Evolutionary conservation across 352 stramenopile species (phyloP).

Genomic region (Phytophthora fragariaefolia): DNA sequence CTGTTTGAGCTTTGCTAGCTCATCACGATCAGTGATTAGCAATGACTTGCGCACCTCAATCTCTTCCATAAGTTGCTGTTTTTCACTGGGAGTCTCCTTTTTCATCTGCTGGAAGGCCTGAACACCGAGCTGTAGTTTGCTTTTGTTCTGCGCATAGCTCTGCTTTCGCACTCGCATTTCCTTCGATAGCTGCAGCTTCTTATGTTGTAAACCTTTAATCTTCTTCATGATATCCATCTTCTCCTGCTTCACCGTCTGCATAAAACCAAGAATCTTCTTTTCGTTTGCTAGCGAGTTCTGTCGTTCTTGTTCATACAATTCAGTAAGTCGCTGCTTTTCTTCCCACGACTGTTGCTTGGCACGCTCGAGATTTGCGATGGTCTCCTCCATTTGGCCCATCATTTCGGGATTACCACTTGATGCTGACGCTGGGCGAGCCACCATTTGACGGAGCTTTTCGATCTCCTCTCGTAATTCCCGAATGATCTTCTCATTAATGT

Average conservation of each 20-base stretch:
- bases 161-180: constrained; percentile 78
- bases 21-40: constrained; percentile 70
- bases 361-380: constrained; percentile 84
- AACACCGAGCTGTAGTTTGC: constrained; percentile 76
- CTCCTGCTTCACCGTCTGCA: constrained; percentile 92
- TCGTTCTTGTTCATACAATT: constrained; percentile 89
- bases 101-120: constrained; percentile 72
- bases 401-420: constrained; percentile 46
- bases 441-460: constrained; percentile 89
- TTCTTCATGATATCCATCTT: constrained; percentile 92
- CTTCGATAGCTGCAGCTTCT: constrained; percentile 80
- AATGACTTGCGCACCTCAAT: constrained; percentile 67
- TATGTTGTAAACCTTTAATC: constrained; percentile 85
- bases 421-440: constrained; percentile 55
- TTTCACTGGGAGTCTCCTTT: constrained; percentile 48
- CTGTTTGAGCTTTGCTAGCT: constrained; percentile 61
- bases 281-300: constrained; percentile 86
- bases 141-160: constrained; percentile 77
- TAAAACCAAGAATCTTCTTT: constrained; percentile 85
- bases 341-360: constrained; percentile 92
- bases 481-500: constrained; percentile 93
- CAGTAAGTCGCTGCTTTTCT: constrained; percentile 86
- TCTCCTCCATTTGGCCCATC: constrained; percentile 87
- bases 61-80: constrained; percentile 63
- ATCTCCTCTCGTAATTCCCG: constrained; percentile 93